Base-by-base conservation (phyloP, 1,284 basidiomycete genomes). In the Abortiporus biennis region DNA sequence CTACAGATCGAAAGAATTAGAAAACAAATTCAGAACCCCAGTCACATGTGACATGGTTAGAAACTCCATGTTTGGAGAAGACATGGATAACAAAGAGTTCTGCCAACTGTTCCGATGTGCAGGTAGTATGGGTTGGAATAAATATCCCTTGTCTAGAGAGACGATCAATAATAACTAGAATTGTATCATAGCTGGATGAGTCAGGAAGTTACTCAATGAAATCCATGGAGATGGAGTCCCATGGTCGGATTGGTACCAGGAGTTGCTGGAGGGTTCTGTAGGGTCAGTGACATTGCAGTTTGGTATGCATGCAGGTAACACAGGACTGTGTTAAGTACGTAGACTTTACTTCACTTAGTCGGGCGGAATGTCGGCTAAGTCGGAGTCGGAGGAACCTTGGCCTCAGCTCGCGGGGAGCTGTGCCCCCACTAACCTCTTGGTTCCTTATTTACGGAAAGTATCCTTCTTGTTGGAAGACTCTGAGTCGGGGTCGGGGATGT, bases 1-100 rank as follows among this genome's bases (percentile, higher is more conserved):
- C 9, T 58, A 64, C 47, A 3, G 50, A 38, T 3, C 40, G 35
- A 1, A 72, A 76, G 46, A 74, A 65, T 16, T 46, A 40, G 19
- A 59, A 56, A 0, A 66, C 69, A 47, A 74, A 76, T 4, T 63
- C 45, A 0, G 57, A 47, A 37, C 72, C 69, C 2, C 66, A 51
- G 46, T 75, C 65, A 16, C 61, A 65, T 1, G 72, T 51, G 21
- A 78, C 70, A 0, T 40, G 39, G 6, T 54, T 16, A 11, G 33
- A 16, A 9, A 35, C 9, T 12, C 33, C 33, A 16, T 35, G 17
- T 8, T 35, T 11, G 8, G 8, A 16, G 33, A 35, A 35, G 8
- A 35, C 17, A 11, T 17, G 33, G 16, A 11, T 16, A 9, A 35
- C 8, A 19, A 35, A 35, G 8, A 35, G 16, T 16, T 16, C 8